Conservation (phyloP, 2,329 filamentous ascomycete genomes). For the Trichoderma aggressivum region DNA sequence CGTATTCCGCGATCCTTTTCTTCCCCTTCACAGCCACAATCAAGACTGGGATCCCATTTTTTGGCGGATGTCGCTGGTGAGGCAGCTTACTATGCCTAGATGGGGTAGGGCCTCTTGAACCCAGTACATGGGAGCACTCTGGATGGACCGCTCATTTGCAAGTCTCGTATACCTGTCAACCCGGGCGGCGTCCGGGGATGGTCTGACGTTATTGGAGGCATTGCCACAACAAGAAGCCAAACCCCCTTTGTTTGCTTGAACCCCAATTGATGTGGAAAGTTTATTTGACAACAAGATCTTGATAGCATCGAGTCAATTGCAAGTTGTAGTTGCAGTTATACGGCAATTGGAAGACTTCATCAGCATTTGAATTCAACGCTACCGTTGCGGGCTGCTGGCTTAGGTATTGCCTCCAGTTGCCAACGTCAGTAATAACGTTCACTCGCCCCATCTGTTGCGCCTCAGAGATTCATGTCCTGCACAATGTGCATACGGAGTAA, state of each 20-base stretch:
- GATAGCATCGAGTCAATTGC: neutral
- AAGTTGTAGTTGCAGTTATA: neutral
- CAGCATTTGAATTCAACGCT: neutral
- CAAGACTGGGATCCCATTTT: slow-evolving; percentile 7
- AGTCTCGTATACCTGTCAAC: neutral
- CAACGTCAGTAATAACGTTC: too few relatives aligned
- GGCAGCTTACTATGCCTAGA: neutral
- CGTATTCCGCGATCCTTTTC: neutral
- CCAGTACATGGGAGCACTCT: neutral
- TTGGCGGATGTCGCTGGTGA: neutral
- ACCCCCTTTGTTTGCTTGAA: neutral
- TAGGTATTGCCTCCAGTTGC: neutral
- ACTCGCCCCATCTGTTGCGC: too few relatives aligned
- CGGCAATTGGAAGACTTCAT: neutral
- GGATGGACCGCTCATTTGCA: fast-evolving
- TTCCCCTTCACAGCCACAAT: neutral
- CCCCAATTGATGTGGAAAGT: neutral
- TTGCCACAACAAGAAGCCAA: neutral
- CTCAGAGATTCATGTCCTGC: neutral
- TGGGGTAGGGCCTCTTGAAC: neutral
- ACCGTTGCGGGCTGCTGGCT: neutral
- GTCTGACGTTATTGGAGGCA: neutral
- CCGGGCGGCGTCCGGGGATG: neutral
- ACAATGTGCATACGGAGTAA: neutral
- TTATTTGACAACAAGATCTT: neutral